Evolutionary conservation across 257 asterid genomes (phyloP).

Genomic region (Gardenia jasminoides): DNA sequence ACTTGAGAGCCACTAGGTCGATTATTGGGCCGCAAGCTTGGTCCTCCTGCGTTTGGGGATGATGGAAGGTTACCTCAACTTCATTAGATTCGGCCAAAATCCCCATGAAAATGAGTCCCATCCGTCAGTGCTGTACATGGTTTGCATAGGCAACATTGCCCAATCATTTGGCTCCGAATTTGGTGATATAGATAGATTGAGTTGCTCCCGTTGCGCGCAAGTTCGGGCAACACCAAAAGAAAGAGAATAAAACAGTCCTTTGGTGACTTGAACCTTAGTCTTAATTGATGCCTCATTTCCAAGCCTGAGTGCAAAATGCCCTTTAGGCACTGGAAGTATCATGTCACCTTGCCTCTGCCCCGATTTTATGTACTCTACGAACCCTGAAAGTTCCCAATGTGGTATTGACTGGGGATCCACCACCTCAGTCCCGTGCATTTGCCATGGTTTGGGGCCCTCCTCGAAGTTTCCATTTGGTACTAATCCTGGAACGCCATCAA

Average conservation of each 20-base stretch:
- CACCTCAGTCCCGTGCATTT: constrained; percentile 20
- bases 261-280: constrained; percentile 16
- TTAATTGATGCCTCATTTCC: constrained; percentile 24
- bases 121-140: constrained; percentile 28
- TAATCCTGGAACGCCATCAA: constrained; percentile 15
- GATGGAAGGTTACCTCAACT: constrained; percentile 17
- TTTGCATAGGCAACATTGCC: constrained; percentile 26
- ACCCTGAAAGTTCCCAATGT: constrained; percentile 29
- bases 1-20: constrained; percentile 31
- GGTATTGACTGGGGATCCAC: constrained; percentile 23
- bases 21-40: constrained; percentile 31
- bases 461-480: constrained; percentile 30
- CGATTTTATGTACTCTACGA: constrained; percentile 25
- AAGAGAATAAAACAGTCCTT: constrained; percentile 18
- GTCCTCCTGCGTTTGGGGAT: constrained; percentile 25
- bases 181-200: constrained; percentile 25
- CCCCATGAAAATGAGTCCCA: constrained; percentile 35
- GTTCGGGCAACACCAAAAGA: constrained; percentile 26
- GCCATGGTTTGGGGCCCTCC: constrained; percentile 26
- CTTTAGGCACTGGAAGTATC: constrained; percentile 27
- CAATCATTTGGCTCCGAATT: constrained; percentile 15
- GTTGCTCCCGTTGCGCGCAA: constrained; percentile 27
- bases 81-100: constrained; percentile 24
- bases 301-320: constrained; percentile 28
- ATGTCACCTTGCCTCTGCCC: constrained; percentile 35